phyloP scores from a whole-genome alignment of 192 early-diverging fungal species.

The Entomortierella chlamydospora region DNA sequence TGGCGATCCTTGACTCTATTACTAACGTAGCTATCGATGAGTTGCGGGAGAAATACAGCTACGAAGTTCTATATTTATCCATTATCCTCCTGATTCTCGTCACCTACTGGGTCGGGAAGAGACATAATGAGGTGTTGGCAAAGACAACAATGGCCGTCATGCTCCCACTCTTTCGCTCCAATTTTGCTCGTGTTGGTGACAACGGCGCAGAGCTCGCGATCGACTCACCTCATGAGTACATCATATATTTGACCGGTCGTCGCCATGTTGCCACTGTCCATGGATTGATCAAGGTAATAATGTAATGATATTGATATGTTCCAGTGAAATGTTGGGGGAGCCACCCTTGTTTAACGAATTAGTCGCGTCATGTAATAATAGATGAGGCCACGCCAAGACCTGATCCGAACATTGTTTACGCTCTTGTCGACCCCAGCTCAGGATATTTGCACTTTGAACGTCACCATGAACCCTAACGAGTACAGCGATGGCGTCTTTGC shows the following conservation, averaged over 20 bases:
- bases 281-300: conserved; percentile 47
- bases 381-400: conserved; percentile 52
- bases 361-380: background rate
- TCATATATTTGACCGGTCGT: conserved; percentile 50
- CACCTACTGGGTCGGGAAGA: conserved; percentile 39
- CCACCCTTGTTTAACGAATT: too few relatives aligned
- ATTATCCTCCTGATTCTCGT: conserved; percentile 35
- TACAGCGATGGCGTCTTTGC: conserved; percentile 51
- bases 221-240: conserved; percentile 50
- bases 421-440: conserved; percentile 18
- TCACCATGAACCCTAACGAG: conserved; percentile 49
- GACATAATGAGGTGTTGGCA: conserved; percentile 46
- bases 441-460: conserved; percentile 50
- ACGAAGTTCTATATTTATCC: conserved; percentile 34
- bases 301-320: background rate
- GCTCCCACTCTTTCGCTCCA: conserved; percentile 48
- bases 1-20: background rate
- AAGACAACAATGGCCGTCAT: conserved; percentile 56
- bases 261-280: conserved; percentile 51
- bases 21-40: conserved; percentile 22
- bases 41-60: conserved; percentile 15
- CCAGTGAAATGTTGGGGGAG: too few relatives aligned
- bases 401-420: conserved; percentile 38
- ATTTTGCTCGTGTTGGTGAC: conserved; percentile 51
- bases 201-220: conserved; percentile 51